Percentiles rank a stretch among this genome's conserved stretches.
Conservation (phyloP, 768 basidiomycete genomes). For the Naganishia antarctica region DNA sequence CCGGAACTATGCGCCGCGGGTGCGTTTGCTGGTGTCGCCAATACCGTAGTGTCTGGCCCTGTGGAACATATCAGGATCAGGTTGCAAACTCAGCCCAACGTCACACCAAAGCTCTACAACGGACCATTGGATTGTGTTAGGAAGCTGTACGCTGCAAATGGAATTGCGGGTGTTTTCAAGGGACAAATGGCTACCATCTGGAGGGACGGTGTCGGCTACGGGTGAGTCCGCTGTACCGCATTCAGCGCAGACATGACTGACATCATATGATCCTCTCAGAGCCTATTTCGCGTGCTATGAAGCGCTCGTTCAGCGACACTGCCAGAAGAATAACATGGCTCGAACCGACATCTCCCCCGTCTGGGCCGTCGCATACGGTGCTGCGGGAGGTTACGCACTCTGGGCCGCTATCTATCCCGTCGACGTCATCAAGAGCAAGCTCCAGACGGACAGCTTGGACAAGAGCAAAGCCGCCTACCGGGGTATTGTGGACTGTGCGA, state of each 20-base stretch:
- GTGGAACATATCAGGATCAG: constrained; percentile 97
- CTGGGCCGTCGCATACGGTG: constrained; percentile 80
- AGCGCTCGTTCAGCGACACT: constrained; percentile 79
- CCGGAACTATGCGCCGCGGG: constrained; percentile 72
- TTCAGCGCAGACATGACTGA: background rate
- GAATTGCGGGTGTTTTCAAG: constrained; percentile 82
- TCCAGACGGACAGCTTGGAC: constrained; percentile 76
- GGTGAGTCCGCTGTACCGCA: constrained; percentile 31
- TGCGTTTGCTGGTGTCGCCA: constrained; percentile 78
- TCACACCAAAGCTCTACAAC: constrained; percentile 65
- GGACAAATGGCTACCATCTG: constrained; percentile 83
- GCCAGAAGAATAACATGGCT: constrained; percentile 49
- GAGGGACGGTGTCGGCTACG: constrained; percentile 52
- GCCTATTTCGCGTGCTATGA: constrained; percentile 88
- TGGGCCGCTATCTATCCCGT: constrained; percentile 86
- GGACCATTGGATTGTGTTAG: constrained; percentile 84
- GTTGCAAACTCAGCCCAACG: constrained; percentile 76
- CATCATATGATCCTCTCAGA: constrained; percentile 20
- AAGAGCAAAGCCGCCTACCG: constrained; percentile 71
- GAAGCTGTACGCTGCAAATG: constrained; percentile 71
- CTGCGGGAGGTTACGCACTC: constrained; percentile 69
- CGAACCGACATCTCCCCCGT: constrained; percentile 72
- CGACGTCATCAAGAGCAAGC: constrained; percentile 84
- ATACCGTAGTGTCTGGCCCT: constrained; percentile 87
- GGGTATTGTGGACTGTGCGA: constrained; percentile 74